Base-by-base conservation (phyloP, 2,329 filamentous ascomycete genomes). In the Intubia oerlemansii region DNA sequence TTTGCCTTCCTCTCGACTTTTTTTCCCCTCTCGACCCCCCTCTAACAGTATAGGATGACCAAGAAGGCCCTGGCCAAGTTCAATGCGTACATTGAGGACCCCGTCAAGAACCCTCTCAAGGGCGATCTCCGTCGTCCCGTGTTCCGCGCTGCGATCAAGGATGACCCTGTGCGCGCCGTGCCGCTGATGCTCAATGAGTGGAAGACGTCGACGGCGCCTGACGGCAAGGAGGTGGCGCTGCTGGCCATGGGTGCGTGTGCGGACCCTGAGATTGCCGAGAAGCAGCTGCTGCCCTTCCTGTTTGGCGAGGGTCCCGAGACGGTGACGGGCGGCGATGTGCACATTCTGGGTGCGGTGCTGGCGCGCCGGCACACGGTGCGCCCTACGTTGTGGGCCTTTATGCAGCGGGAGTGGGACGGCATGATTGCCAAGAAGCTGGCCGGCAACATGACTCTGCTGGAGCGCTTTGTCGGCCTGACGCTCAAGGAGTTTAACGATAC, bases 141-240 rank as follows among this genome's bases (percentile, higher is more conserved):
- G 34, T 95, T 82, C 59, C 70, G 72, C 33, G 73, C 82, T 20
- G 75, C 70, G 16, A 62, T 93, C 34, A 72, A 70, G 37, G 50
- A 52, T 32, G 67, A 84, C 38, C 70, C 81, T 6, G 68, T 67
- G 7, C 62, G 64, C 29, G 57, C 69, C 11, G 79, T 81, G 39
- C 62, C 76, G 17, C 63, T 72, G 7, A 62, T 98, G 31, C 81
- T 85, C 56, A 68, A 80, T 31, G 84, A 93, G 47, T 95, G 80
- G 62, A 62, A 69, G 37, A 71, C 59, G 28, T 88, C 81, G 10
- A 74, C 75, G 29, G 80, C 82, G 7, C 72, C 93, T 21, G 88
- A 95, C 42, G 84, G 82, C 41, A 90, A 84, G 51, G 82, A 92
- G 40, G 77, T 91, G 38, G 76, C 70, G 39, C 64, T 95, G 4